phyloP scores from a whole-genome alignment of 768 basidiomycete genomes.

The Hebeloma cylindrosporum region DNA sequence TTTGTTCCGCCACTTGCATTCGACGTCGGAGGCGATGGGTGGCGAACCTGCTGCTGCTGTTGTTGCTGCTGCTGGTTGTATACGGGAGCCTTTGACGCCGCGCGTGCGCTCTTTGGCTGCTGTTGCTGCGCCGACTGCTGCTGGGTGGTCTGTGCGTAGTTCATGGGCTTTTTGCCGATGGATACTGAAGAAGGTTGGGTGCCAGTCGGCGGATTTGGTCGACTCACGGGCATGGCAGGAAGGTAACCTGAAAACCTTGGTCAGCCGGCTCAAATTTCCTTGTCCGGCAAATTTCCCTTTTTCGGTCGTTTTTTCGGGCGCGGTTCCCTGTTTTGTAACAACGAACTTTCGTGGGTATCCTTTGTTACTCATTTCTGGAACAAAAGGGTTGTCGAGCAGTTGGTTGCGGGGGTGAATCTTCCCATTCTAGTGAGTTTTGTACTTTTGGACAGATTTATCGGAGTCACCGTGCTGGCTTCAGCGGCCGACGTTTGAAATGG shows the following conservation, averaged over 20 bases:
- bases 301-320: constrained; percentile 1
- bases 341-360: too few relatives aligned
- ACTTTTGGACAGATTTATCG: too few relatives aligned
- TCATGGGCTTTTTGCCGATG: constrained; percentile 92
- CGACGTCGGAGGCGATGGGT: constrained; percentile 49
- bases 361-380: too few relatives aligned
- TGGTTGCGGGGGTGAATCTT: too few relatives aligned
- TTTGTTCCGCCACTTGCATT: constrained; percentile 35
- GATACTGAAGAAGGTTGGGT: constrained; percentile 74
- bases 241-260: constrained; percentile 37
- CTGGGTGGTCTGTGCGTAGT: constrained; percentile 44
- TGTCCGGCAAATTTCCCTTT: constrained; percentile 1
- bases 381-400: too few relatives aligned
- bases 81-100: constrained; percentile 50
- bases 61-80: constrained; percentile 33
- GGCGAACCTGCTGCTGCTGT: constrained; percentile 40
- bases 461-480: too few relatives aligned
- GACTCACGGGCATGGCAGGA: constrained; percentile 39
- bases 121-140: constrained; percentile 29
- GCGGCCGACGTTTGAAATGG: too few relatives aligned
- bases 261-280: constrained; percentile 34
- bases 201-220: constrained; percentile 32
- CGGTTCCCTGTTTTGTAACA: constrained; percentile 12
- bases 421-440: too few relatives aligned
- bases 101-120: constrained; percentile 45